A percentile compares a stretch with the other conserved stretches of the same genome.
Evolutionary conservation across 2,329 filamentous ascomycete genomes (phyloP).

Genomic region (Paraphaeosphaeria sporulosa): DNA sequence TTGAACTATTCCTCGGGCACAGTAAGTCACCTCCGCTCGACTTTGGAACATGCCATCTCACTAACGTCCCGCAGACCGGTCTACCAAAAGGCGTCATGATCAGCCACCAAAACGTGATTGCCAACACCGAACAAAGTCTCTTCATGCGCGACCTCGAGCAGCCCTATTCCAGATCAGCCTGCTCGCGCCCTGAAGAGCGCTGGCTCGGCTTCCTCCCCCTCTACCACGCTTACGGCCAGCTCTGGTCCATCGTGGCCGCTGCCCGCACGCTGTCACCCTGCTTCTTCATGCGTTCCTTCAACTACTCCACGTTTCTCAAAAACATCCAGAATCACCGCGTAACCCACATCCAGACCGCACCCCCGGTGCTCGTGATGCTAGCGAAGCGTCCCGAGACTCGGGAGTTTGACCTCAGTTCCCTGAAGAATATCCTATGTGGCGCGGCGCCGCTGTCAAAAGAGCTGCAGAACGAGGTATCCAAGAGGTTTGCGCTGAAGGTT

Average conservation of each 20-base stretch:
- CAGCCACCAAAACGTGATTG: slow-evolving; percentile 53
- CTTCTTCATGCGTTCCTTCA: slow-evolving; percentile 52
- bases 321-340: slow-evolving; percentile 47
- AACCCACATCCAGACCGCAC: slow-evolving; percentile 51
- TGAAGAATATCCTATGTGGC: slow-evolving; percentile 48
- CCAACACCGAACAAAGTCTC: slow-evolving; percentile 49
- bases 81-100: slow-evolving; percentile 56
- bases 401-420: slow-evolving; percentile 40
- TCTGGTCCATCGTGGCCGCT: slow-evolving; percentile 50
- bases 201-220: slow-evolving; percentile 54
- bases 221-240: slow-evolving; percentile 54
- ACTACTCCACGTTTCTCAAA: slow-evolving; percentile 42
- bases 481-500: slow-evolving; percentile 42
- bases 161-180: slow-evolving; percentile 32
- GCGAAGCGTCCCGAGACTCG: slow-evolving; percentile 46
- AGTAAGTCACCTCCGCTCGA: background rate
- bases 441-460: slow-evolving; percentile 50
- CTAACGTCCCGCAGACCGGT: slow-evolving; percentile 39
- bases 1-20: slow-evolving; percentile 28
- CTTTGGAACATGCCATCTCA: background rate
- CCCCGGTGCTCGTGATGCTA: slow-evolving; percentile 49
- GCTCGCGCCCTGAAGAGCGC: slow-evolving; percentile 33
- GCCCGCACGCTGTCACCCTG: slow-evolving; percentile 42
- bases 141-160: slow-evolving; percentile 49
- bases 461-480: slow-evolving; percentile 51